Conservation (phyloP, 176 grass and related monocot genomes). For the Aegilops longissima region DNA sequence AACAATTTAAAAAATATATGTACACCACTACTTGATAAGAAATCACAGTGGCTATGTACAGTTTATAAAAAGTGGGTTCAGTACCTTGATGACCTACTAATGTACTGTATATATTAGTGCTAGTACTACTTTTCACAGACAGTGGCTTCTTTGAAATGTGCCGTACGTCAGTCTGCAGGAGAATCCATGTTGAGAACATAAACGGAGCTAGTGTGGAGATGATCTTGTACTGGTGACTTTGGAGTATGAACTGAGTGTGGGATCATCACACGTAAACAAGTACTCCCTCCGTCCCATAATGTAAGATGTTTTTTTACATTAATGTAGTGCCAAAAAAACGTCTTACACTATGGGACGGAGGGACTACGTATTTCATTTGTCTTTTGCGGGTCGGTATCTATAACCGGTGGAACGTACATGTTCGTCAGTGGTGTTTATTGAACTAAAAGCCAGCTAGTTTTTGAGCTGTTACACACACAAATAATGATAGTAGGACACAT, state of each 20-base stretch:
- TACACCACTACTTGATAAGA: too few species aligned
- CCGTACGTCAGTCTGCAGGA: neutral
- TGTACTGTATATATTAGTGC: neutral
- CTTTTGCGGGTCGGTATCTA: neutral
- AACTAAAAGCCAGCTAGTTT: neutral
- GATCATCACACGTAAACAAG: neutral
- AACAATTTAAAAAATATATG: too few species aligned
- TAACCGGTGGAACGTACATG: neutral
- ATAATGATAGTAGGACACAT: neutral
- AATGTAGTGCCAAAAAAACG: too few species aligned
- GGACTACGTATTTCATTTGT: neutral
- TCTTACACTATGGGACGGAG: too few species aligned
- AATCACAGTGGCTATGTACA: neutral
- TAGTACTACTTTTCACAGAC: neutral
- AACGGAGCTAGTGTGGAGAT: neutral
- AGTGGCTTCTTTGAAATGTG: neutral
- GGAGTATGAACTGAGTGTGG: neutral
- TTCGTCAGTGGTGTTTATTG: neutral
- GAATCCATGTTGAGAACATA: neutral
- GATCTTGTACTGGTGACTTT: neutral
- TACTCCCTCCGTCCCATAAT: too few species aligned
- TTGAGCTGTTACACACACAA: neutral
- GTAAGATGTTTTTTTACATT: too few species aligned
- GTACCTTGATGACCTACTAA: neutral
- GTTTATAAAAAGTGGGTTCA: too few species aligned